Percentiles rank a stretch among this genome's conserved stretches.
phyloP scores from a whole-genome alignment of 495 filamentous ascomycete species.

The Hyaloscypha variabilis region DNA sequence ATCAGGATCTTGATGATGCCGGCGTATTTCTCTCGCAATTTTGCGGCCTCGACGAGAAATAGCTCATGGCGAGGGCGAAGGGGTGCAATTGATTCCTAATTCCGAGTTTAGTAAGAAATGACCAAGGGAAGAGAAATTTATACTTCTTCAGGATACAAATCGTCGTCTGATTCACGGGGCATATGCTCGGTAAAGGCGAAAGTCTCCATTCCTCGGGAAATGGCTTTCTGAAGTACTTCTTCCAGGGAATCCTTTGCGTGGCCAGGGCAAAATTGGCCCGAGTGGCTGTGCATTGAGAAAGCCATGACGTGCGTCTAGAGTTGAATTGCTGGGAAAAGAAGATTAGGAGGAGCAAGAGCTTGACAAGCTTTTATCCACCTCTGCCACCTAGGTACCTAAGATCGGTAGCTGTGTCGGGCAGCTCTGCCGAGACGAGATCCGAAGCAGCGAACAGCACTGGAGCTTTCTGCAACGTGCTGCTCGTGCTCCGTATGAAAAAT shows the following conservation, averaged over 20 bases:
- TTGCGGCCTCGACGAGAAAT: slow-evolving; percentile 71
- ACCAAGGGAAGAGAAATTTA: slow-evolving; percentile 19
- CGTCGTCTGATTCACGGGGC: slow-evolving; percentile 69
- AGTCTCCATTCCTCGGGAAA: slow-evolving; percentile 73
- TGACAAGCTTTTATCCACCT: slow-evolving; percentile 1
- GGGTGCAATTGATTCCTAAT: slow-evolving; percentile 35
- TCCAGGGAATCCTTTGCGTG: slow-evolving; percentile 87
- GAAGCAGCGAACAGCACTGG: background rate
- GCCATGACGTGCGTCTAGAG: slow-evolving; percentile 62
- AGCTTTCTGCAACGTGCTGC: background rate
- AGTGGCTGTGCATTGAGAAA: slow-evolving; percentile 98
- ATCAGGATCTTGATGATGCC: slow-evolving; percentile 77
- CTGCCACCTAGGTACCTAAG: too few species aligned
- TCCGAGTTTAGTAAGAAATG: slow-evolving; percentile 34
- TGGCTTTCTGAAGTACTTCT: slow-evolving; percentile 78
- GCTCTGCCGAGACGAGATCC: background rate
- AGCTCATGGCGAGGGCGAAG: slow-evolving; percentile 62
- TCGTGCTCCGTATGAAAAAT: background rate
- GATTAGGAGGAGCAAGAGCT: background rate
- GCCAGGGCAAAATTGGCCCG: slow-evolving; percentile 91
- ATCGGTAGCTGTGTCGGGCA: background rate
- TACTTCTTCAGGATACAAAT: slow-evolving; percentile 95
- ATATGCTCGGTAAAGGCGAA: slow-evolving; percentile 98
- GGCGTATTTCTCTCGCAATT: slow-evolving; percentile 71
- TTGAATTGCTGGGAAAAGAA: background rate